phyloP scores from a whole-genome alignment of 164 flowering plant genomes.

The Tetrastigma voinierianum region DNA sequence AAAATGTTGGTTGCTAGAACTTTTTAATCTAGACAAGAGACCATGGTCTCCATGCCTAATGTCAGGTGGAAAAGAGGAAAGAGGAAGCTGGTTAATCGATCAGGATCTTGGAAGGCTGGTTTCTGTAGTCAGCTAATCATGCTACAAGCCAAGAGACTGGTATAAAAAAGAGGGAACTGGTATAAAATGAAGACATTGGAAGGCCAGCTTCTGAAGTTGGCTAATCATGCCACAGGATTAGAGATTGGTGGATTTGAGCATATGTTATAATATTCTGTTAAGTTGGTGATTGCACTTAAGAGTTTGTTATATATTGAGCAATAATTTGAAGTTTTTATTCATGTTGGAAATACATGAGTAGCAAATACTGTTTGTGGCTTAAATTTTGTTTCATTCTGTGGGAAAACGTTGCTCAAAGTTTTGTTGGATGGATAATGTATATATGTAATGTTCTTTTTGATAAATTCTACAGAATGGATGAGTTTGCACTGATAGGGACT shows the following conservation, averaged over 20 bases:
- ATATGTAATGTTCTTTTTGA: not conserved
- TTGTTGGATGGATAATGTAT: not conserved
- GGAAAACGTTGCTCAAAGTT: not conserved
- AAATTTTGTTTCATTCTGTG: not conserved
- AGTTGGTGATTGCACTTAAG: not conserved
- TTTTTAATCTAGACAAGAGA: not conserved
- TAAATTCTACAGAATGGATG: constrained; percentile 74
- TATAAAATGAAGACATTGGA: too few species aligned
- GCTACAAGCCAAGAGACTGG: too few species aligned
- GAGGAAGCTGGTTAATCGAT: not conserved
- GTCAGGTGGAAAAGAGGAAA: not conserved
- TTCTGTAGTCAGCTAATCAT: too few species aligned
- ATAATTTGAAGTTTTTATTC: not conserved
- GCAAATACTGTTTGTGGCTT: not conserved
- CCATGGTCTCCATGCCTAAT: not conserved
- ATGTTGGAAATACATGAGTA: not conserved
- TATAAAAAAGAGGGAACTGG: too few species aligned
- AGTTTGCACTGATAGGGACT: constrained; percentile 54
- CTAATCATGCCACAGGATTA: too few species aligned
- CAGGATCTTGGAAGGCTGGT: too few species aligned
- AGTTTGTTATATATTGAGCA: not conserved
- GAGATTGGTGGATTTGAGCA: not conserved
- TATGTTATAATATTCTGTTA: not conserved
- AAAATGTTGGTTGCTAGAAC: not conserved
- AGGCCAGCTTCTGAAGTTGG: too few species aligned